These are phyloP conservation scores for Pythium chondricola DNA, from an alignment of 352 stramenopile species.

Conservation along the genomic window DNA sequence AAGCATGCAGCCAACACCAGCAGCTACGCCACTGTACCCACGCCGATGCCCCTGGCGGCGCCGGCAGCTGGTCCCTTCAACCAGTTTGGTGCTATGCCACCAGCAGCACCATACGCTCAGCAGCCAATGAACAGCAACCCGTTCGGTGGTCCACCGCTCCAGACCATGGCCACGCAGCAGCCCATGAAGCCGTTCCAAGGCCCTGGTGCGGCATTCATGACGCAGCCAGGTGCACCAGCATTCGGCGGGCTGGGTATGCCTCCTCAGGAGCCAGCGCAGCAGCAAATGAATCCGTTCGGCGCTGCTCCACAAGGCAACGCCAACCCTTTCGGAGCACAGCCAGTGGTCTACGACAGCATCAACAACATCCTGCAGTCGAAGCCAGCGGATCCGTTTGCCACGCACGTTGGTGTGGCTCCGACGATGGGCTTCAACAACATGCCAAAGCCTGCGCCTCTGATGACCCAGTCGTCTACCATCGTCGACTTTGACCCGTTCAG, in stretches of 20 bases:
- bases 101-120: slow-evolving; percentile 28
- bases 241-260: slow-evolving; percentile 33
- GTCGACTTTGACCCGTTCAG: slow-evolving; percentile 74
- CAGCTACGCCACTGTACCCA: slow-evolving; percentile 17
- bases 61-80: slow-evolving; percentile 20
- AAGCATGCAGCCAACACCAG: slow-evolving; percentile 18
- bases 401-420: slow-evolving; percentile 13
- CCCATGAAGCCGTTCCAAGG: slow-evolving; percentile 15
- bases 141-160: slow-evolving; percentile 19
- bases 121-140: slow-evolving; percentile 5
- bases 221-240: slow-evolving; percentile 33
- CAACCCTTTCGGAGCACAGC: slow-evolving; percentile 36
- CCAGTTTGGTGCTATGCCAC: slow-evolving; percentile 18
- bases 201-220: slow-evolving; percentile 63
- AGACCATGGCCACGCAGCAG: slow-evolving; percentile 16
- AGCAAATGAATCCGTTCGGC: slow-evolving; percentile 14
- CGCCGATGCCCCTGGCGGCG: slow-evolving; percentile 17
- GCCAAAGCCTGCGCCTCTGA: slow-evolving; percentile 14
- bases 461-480: slow-evolving; percentile 37
- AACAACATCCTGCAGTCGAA: slow-evolving; percentile 46
- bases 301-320: slow-evolving; percentile 20
- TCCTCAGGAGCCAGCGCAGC: slow-evolving; percentile 22
- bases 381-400: slow-evolving; percentile 41
- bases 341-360: slow-evolving; percentile 55
- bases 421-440: neutral